These are phyloP conservation scores for Macadamia integrifolia DNA, from an alignment of 164 flowering plant species.

Conservation along the genomic window DNA sequence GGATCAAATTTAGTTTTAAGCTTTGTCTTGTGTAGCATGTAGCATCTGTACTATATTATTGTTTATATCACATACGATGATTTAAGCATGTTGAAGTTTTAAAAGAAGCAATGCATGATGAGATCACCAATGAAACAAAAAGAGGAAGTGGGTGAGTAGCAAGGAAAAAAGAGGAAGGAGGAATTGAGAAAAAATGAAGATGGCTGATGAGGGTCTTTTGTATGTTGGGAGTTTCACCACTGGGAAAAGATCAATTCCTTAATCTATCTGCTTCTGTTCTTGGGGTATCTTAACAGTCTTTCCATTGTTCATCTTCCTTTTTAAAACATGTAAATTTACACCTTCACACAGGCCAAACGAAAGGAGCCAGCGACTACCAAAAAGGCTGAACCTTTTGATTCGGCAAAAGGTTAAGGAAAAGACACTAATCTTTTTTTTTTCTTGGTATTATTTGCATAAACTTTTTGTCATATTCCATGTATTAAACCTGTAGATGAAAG, in stretches of 20 bases:
- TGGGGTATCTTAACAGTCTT: not conserved
- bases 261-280: not conserved
- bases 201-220: not conserved
- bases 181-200: too few relatives aligned
- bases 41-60: not conserved
- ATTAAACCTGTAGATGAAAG: too few relatives aligned
- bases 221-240: conserved; percentile 2
- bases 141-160: too few relatives aligned
- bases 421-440: too few relatives aligned
- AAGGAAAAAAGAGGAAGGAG: too few relatives aligned
- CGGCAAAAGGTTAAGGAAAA: too few relatives aligned
- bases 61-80: conserved; percentile 1
- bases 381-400: too few relatives aligned
- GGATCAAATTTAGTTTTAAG: not conserved
- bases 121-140: too few relatives aligned
- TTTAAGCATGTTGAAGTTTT: not conserved
- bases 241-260: not conserved
- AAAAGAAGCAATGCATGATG: not conserved
- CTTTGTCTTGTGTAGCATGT: conserved; percentile 2
- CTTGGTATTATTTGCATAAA: too few relatives aligned
- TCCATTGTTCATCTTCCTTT: not conserved
- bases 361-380: too few relatives aligned
- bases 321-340: not conserved
- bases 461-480: too few relatives aligned
- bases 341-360: too few relatives aligned